A percentile compares a stretch with the other conserved stretches of the same genome.
Evolutionary conservation across 805 yeast genomes (phyloP).

Genomic region (Metschnikowia amazonensis): DNA sequence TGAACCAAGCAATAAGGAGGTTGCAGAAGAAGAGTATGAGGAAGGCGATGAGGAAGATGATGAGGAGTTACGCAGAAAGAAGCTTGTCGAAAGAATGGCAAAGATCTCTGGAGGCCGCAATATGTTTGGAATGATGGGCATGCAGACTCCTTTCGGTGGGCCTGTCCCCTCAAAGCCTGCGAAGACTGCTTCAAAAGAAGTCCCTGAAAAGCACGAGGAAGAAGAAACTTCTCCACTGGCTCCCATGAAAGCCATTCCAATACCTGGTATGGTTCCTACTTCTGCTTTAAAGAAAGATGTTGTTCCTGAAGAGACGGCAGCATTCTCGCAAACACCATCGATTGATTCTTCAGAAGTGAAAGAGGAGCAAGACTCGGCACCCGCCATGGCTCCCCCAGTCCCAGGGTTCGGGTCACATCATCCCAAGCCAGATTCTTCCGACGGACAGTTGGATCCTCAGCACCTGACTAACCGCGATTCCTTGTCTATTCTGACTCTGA

Average conservation of each 20-base stretch:
- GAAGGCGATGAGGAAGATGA: conserved; percentile 55
- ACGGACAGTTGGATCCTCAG: not conserved
- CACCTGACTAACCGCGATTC: not conserved
- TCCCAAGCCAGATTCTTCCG: not conserved
- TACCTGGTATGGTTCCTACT: conserved; percentile 12
- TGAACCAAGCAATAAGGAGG: conserved; percentile 30
- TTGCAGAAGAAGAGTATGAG: conserved; percentile 45
- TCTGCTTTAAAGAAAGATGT: not conserved
- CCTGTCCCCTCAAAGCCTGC: conserved; percentile 15
- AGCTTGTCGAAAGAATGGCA: conserved; percentile 93
- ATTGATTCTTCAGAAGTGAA: not conserved
- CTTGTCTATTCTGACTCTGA: not conserved
- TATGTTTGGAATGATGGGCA: conserved; percentile 71
- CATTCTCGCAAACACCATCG: not conserved
- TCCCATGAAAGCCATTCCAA: conserved; percentile 9
- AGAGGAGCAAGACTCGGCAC: not conserved
- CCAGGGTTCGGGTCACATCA: not conserved
- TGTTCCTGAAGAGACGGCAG: not conserved
- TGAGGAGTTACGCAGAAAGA: conserved; percentile 71
- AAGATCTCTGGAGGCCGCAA: conserved; percentile 83
- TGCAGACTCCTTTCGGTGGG: conserved; percentile 39
- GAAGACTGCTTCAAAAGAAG: conserved; percentile 13
- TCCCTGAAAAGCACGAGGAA: not conserved
- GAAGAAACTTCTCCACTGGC: not conserved
- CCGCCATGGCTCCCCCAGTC: not conserved